phyloP scores from a whole-genome alignment of 768 basidiomycete species.

The Phanerochaete carnosa region DNA sequence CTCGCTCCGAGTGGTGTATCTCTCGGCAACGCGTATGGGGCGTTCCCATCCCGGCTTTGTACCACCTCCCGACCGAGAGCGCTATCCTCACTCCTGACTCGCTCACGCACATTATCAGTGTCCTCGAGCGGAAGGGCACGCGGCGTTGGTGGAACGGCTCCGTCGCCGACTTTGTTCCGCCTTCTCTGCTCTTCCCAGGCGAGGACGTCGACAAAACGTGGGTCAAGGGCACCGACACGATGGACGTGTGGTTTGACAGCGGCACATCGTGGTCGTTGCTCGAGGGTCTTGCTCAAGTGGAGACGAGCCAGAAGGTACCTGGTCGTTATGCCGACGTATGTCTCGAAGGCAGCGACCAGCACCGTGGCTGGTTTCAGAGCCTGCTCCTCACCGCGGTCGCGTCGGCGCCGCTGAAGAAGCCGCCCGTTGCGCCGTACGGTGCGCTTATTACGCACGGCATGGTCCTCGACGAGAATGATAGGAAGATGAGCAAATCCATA shows the following conservation, averaged over 20 bases:
- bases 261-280: slow-evolving; percentile 92
- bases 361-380: slow-evolving; percentile 99
- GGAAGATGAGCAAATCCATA: slow-evolving; percentile 97
- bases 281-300: slow-evolving; percentile 26
- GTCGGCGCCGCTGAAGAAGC: slow-evolving; percentile 31
- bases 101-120: slow-evolving; percentile 69
- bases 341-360: slow-evolving; percentile 95
- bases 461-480: slow-evolving; percentile 86
- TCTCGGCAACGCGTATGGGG: slow-evolving; percentile 98
- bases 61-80: slow-evolving; percentile 58
- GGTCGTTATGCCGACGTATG: slow-evolving; percentile 73
- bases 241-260: slow-evolving; percentile 99
- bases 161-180: slow-evolving; percentile 76
- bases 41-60: slow-evolving; percentile 89
- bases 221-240: slow-evolving; percentile 87
- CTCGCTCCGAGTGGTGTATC: slow-evolving; percentile 98
- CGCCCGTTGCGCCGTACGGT: slow-evolving; percentile 53
- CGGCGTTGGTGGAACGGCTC: slow-evolving; percentile 93
- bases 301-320: slow-evolving; percentile 19
- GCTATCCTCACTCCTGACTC: slow-evolving; percentile 63
- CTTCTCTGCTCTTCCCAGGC: slow-evolving; percentile 47
- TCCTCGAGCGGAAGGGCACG: slow-evolving; percentile 71
- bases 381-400: slow-evolving; percentile 82
- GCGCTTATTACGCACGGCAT: slow-evolving; percentile 94
- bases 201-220: slow-evolving; percentile 43